Base-by-base conservation (phyloP, 176 grass and related monocot species). In the Guadua angustifolia region DNA sequence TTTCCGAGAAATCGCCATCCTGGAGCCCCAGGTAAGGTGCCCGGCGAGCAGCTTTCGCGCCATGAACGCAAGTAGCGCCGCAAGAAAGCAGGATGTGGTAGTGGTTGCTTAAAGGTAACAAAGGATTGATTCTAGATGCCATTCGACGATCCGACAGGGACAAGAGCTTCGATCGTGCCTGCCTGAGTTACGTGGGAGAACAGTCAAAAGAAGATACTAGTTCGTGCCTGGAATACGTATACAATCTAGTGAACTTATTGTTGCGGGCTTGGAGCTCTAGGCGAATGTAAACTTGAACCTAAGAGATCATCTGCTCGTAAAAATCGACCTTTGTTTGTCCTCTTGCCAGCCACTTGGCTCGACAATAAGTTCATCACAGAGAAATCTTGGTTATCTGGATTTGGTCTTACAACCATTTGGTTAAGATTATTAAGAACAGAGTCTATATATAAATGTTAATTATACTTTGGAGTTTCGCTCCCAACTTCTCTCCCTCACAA, bases 41-140 rank as follows among this genome's bases (percentile, higher is more conserved):
- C 52, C 39, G 24, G 32, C 35, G 38, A 52, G 77, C 68, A 32
- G 18, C 21, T 49, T 80, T 59, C 7, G 57, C 29, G 79, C 33
- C 86, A 70, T 52, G 71, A 47, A 44, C 71, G 24, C 61, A 19
- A 43, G 29, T 29, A 29, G 29, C 71, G 81, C 81, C 46, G 1
- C 70, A 3, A 43, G 72, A 64, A 63, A 73, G 75, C 69, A 1
- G 51, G 11, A 7, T 9, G 77, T 49, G 75, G 64, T 15, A 70
- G 64, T 21, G 14, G 77, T 80, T 81, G 82, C 88, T 77, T 85
- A 39, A 70, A 40, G 71, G 14, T 38, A 74, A 86, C 71, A 44
- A 16, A 56, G 88, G 42, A 45, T 59, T 44, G 0, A 17, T 47
- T 65, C 25, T 3, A 18, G 78, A 89, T 77, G 63, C 78, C 64